Base-by-base conservation (phyloP, 2,329 filamentous ascomycete genomes). In the Aulographum hederae region DNA sequence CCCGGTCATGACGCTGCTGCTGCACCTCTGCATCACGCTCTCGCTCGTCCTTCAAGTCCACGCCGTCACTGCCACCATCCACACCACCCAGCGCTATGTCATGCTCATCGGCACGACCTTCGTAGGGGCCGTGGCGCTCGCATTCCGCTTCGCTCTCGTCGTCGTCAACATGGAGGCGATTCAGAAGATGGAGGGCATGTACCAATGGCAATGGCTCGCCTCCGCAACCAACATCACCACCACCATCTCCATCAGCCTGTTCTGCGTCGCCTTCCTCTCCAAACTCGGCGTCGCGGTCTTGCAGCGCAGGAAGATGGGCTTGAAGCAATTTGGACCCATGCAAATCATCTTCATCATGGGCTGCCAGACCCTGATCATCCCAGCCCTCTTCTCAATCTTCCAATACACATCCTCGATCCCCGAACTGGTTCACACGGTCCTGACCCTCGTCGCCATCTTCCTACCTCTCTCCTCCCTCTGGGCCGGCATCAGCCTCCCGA, bases 271-370 rank as follows among this genome's bases (percentile, higher is more conserved):
- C 35, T 78, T 78, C 47, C 60, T 66, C 25, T 52, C 47, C 34
- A 78, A 78, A 48, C 57, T 78, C 4, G 65, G 62, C 5, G 55
- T 61, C 38, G 69, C 69, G 5, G 62, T 78, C 20, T 46, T 56
- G 6, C 56, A 65, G 38, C 63, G 73, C 15, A 61, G 56, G 33
- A 57, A 54, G 40, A 53, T 77, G 37, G 68, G 69, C 2, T 56
- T 75, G 43, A 60, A 55, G 34, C 62, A 68, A 33, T 75, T 73
- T 43, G 69, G 69, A 6, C 67, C 69, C 2, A 69, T 78, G 60
- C 68, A 73, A 41, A 63, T 73, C 34, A 67, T 78, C 37, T 73
- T 73, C 46, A 63, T 76, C 42, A 74, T 76, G 63, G 67, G 69
- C 30, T 71, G 67, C 38, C 72, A 76, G 50, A 76, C 72, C 2